phyloP scores from a whole-genome alignment of 2,329 filamentous ascomycete species.

The Claviceps purpurea region DNA sequence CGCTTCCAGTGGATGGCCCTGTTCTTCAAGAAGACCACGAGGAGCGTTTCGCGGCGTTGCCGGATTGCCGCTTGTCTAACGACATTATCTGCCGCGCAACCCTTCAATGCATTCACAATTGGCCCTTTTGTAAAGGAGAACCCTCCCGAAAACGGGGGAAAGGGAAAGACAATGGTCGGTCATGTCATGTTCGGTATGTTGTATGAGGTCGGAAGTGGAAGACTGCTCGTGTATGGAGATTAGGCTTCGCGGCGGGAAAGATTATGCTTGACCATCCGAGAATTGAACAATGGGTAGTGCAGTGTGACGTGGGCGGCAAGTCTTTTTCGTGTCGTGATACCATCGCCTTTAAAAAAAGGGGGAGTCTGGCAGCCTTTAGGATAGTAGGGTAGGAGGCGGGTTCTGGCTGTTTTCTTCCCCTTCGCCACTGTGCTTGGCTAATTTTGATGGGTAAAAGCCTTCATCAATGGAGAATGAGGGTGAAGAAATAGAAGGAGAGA shows the following conservation, averaged over 20 bases:
- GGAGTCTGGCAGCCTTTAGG: neutral
- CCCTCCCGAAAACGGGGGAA: too few relatives aligned
- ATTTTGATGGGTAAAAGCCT: neutral
- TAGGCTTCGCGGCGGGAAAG: neutral
- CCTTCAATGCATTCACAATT: too few relatives aligned
- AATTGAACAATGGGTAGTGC: neutral
- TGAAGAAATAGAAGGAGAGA: neutral
- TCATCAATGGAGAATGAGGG: neutral
- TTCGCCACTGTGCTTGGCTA: too few relatives aligned
- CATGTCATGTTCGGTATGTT: neutral
- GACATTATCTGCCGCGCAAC: too few relatives aligned
- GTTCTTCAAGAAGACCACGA: too few relatives aligned
- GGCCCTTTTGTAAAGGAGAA: too few relatives aligned
- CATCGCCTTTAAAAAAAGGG: neutral
- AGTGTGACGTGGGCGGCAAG: slow-evolving; percentile 1
- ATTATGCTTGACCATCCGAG: slow-evolving; percentile 3
- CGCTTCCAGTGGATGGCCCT: neutral
- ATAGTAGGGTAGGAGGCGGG: too few relatives aligned
- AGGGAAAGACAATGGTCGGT: too few relatives aligned
- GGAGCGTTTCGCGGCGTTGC: too few relatives aligned
- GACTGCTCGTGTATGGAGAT: neutral
- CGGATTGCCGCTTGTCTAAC: too few relatives aligned
- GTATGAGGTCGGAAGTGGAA: neutral
- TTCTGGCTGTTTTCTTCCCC: too few relatives aligned
- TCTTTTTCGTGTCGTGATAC: neutral